These are phyloP conservation scores for Fusarium anguioides DNA, from an alignment of 2,329 filamentous ascomycete genomes.

Conservation along the genomic window DNA sequence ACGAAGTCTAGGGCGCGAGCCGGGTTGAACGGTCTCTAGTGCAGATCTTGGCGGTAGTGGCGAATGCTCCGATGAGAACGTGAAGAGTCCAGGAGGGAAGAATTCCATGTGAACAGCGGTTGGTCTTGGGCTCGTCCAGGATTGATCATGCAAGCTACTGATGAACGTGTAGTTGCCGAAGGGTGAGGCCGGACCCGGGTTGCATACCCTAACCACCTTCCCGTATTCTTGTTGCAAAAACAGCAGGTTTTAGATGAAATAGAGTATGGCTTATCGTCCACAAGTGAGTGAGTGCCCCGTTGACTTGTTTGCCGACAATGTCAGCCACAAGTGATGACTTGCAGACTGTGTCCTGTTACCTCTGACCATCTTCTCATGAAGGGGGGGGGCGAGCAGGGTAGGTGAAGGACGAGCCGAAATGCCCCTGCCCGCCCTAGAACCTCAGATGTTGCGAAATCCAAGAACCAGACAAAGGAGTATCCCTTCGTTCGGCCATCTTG, in stretches of 20 bases:
- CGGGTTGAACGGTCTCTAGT: too few relatives aligned
- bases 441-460: background rate
- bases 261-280: background rate
- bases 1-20: too few relatives aligned
- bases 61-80: too few relatives aligned
- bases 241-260: background rate
- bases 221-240: background rate
- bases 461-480: background rate
- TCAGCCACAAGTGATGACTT: background rate
- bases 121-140: too few relatives aligned
- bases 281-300: background rate
- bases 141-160: too few relatives aligned
- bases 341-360: background rate
- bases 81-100: too few relatives aligned
- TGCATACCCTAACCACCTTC: too few relatives aligned
- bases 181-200: background rate
- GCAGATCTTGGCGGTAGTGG: too few relatives aligned
- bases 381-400: background rate
- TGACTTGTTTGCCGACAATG: background rate
- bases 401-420: background rate
- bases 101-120: too few relatives aligned
- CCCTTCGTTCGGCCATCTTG: background rate
- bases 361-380: background rate
- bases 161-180: too few relatives aligned
- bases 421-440: background rate